These are phyloP conservation scores for Neobulgaria alba DNA, from an alignment of 2,329 filamentous ascomycete species.

Conservation along the genomic window DNA sequence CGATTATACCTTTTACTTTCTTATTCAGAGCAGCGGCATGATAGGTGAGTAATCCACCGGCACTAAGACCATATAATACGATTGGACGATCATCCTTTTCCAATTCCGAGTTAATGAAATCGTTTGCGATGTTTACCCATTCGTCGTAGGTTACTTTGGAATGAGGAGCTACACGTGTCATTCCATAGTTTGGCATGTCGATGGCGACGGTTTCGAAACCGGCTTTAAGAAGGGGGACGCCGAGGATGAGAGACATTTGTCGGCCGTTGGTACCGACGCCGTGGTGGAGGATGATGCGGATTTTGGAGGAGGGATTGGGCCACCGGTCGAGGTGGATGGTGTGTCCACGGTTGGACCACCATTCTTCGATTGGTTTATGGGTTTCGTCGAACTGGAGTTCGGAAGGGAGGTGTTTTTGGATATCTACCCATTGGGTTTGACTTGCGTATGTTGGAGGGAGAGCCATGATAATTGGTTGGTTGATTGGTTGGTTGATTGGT, in stretches of 20 bases:
- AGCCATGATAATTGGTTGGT: too few species aligned
- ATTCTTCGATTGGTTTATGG: conserved; percentile 4
- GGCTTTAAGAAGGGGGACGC: conserved; percentile 3
- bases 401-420: not conserved
- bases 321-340: conserved; percentile 7
- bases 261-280: conserved; percentile 6
- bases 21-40: too few species aligned
- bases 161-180: conserved; percentile 4
- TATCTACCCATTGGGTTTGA: too few species aligned
- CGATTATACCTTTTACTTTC: too few species aligned
- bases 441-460: too few species aligned
- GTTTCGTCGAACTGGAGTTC: not conserved
- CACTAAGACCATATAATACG: conserved; percentile 7
- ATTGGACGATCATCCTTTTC: conserved; percentile 6
- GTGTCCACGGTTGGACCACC: conserved; percentile 7
- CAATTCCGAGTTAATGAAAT: conserved; percentile 7
- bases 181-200: conserved; percentile 8
- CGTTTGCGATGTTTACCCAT: conserved; percentile 6
- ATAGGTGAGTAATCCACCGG: too few species aligned
- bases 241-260: conserved; percentile 7
- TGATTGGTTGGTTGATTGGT: too few species aligned
- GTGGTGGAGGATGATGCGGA: conserved; percentile 7
- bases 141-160: conserved; percentile 4
- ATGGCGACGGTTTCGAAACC: conserved; percentile 8
- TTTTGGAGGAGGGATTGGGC: conserved; percentile 2